Evolutionary conservation across 2,329 filamentous ascomycete genomes (phyloP).

Genomic region (Curvularia verruculosa): DNA sequence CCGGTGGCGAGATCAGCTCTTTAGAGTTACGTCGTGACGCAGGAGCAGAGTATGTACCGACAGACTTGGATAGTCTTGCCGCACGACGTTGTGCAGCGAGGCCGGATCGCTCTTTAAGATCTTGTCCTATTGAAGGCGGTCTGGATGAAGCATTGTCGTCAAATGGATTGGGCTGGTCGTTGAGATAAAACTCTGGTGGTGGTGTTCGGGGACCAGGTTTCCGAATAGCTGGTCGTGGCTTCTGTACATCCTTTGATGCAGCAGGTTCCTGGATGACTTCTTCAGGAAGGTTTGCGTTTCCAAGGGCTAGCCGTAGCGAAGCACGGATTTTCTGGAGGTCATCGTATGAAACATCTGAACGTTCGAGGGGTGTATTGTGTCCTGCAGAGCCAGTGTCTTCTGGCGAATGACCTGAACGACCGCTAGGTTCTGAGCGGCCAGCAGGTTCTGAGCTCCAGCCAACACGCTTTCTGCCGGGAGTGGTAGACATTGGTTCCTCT

Average conservation of each 20-base stretch:
- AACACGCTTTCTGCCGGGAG: slow-evolving; percentile 43
- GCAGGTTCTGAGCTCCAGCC: slow-evolving; percentile 39
- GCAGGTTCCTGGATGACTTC: slow-evolving; percentile 20
- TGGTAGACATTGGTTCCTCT: slow-evolving; percentile 38
- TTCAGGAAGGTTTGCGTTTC: slow-evolving; percentile 34
- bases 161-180: slow-evolving; percentile 45
- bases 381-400: slow-evolving; percentile 37
- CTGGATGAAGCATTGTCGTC: slow-evolving; percentile 27
- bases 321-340: slow-evolving; percentile 42
- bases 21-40: slow-evolving; percentile 44
- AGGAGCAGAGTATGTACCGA: slow-evolving; percentile 47
- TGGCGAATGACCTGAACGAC: slow-evolving; percentile 25
- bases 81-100: slow-evolving; percentile 45
- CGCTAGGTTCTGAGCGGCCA: slow-evolving; percentile 25
- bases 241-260: slow-evolving; percentile 34
- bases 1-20: slow-evolving; percentile 35
- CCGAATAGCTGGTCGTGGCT: slow-evolving; percentile 48
- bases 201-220: slow-evolving; percentile 38
- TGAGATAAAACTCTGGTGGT: slow-evolving; percentile 42
- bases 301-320: slow-evolving; percentile 45
- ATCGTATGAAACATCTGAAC: slow-evolving; percentile 44
- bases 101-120: slow-evolving; percentile 42
- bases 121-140: slow-evolving; percentile 17
- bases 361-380: slow-evolving; percentile 37
- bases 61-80: slow-evolving; percentile 41